Evolutionary conservation across 495 filamentous ascomycete species (phyloP).

Genomic region (Hapsidospora chrysogenum): DNA sequence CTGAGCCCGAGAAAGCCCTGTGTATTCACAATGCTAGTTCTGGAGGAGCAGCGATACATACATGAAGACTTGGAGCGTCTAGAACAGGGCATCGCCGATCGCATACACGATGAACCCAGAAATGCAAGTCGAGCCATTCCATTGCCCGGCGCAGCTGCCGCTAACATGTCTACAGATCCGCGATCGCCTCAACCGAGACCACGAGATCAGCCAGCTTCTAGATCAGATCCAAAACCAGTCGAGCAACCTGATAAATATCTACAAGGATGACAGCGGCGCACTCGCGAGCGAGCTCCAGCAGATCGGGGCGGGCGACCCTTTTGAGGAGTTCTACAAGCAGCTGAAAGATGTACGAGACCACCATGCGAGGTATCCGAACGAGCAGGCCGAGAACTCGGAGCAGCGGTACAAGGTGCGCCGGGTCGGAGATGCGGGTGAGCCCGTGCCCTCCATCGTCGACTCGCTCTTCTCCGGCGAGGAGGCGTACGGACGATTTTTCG

Average conservation of each 20-base stretch:
- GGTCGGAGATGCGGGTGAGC: conserved; percentile 43
- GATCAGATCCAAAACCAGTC: conserved; percentile 77
- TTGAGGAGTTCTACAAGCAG: conserved; percentile 85
- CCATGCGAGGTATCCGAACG: conserved; percentile 81
- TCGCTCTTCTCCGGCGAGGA: conserved; percentile 94
- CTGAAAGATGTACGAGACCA: conserved; percentile 66
- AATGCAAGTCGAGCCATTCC: conserved; percentile 32
- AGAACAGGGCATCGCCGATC: conserved; percentile 84
- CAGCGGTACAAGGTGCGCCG: conserved; percentile 60
- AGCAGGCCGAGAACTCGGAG: conserved; percentile 90
- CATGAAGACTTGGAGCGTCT: conserved; percentile 92
- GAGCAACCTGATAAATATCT: conserved; percentile 61
- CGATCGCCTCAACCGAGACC: conserved; percentile 70
- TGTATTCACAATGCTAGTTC: conserved; percentile 65
- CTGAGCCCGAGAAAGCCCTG: too few species aligned
- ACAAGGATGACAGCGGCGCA: conserved; percentile 58
- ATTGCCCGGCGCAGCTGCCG: background rate
- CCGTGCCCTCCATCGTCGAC: conserved; percentile 54
- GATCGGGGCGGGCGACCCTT: conserved; percentile 74
- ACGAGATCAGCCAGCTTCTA: conserved; percentile 78
- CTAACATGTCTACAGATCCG: conserved; percentile 42
- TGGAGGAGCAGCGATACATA: conserved; percentile 83
- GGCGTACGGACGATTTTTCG: conserved; percentile 75
- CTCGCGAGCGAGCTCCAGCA: conserved; percentile 66
- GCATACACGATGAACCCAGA: conserved; percentile 72